Base-by-base conservation (phyloP, 805 yeast species). In the Starmerella powellii region DNA sequence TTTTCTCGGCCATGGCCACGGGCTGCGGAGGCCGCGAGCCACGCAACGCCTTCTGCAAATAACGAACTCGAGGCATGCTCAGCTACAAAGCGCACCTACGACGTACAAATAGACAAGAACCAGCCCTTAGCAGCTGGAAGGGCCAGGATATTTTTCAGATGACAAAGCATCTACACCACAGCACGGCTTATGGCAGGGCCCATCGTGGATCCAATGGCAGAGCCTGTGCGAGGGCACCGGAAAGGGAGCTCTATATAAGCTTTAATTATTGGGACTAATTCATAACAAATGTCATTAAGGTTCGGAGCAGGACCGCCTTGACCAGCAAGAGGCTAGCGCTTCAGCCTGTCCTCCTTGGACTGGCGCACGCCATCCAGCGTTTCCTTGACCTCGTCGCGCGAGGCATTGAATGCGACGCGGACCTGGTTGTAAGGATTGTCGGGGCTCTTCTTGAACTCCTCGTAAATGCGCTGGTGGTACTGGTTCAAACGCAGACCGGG, bases 341-440 rank as follows among this genome's bases (percentile, higher is more conserved):
- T 50, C 36, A 61, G 54, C 24, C 62, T 44, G 38, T 51, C 51
- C 52, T 78, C 83, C 54, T 75, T 70, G 48, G 65, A 58, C 37
- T 60, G 53, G 54, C 68, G 68, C 37, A 79, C 71, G 21, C 68
- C 72, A 5, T 63, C 63, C 60, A 70, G 72, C 59, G 65, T 64
- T 5, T 52, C 57, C 8, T 48, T 55, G 43, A 76, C 65, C 18
- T 78, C 83, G 1, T 62, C 71, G 42, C 63, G 56, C 8, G 71
- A 54, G 13, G 93, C 85, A 55, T 83, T 78, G 64, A 67, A 79
- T 31, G 63, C 57, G 28, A 78, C 67, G 46, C 71, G 76, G 27
- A 81, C 77, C 62, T 78, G 86, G 65, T 83, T 83, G 74, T 83
- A 78, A 36, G 94, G 94, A 61, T 83, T 83, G 54, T 80, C 85